Conservation (phyloP, 169 alveolate species). For the Eimeria acervulina region DNA sequence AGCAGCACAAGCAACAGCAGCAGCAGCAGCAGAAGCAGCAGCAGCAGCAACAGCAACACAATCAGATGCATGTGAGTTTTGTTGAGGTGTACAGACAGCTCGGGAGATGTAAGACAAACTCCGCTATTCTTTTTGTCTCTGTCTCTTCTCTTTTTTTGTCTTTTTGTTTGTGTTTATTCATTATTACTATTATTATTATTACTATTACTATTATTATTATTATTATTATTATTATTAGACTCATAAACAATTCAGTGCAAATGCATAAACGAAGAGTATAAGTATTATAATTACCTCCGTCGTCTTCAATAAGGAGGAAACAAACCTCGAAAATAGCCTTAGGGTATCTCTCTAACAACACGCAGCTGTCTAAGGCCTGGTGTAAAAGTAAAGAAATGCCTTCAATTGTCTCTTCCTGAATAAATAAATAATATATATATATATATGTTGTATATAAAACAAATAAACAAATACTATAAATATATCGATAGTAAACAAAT, state of each 20-base stretch:
- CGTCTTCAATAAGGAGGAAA: slow-evolving; percentile 75
- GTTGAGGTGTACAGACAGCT: background rate
- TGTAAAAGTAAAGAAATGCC: slow-evolving; percentile 18
- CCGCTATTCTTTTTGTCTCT: background rate
- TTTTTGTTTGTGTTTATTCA: background rate
- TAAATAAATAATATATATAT: background rate
- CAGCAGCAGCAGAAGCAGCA: slow-evolving; percentile 50
- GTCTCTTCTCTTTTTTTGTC: background rate
- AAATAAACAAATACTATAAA: too few species aligned
- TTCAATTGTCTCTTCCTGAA: background rate
- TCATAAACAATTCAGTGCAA: background rate
- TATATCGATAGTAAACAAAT: too few species aligned
- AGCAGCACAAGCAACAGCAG: background rate
- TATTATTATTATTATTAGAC: too few species aligned
- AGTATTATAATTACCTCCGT: slow-evolving; percentile 84
- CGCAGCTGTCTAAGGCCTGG: slow-evolving; percentile 71
- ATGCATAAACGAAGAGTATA: too few species aligned
- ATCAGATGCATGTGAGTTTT: background rate
- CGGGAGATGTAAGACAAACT: background rate
- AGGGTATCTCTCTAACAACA: slow-evolving; percentile 61
- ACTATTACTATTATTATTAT: too few species aligned
- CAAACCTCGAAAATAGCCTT: slow-evolving; percentile 65
- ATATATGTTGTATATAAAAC: background rate
- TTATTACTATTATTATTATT: too few species aligned
- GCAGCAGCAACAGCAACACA: background rate